Conservation (phyloP, 2,329 filamentous ascomycete species). For the Monosporascus sp. region DNA sequence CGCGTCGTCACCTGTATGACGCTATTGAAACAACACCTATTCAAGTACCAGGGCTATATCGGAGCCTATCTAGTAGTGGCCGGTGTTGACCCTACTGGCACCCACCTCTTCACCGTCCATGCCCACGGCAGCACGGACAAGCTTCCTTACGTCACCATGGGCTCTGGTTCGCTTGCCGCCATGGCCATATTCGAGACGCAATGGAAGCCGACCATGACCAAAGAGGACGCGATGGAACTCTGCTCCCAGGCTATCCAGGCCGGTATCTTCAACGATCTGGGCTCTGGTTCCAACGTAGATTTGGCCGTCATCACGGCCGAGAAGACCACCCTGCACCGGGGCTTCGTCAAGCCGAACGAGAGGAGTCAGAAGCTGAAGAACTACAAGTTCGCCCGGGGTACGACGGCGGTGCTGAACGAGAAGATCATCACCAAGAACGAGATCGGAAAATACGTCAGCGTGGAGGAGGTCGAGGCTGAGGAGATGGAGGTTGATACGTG, state of each 20-base stretch:
- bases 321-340: slow-evolving; percentile 89
- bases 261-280: slow-evolving; percentile 98
- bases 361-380: slow-evolving; percentile 86
- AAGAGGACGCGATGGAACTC: slow-evolving; percentile 65
- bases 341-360: slow-evolving; percentile 90
- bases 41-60: slow-evolving; percentile 96
- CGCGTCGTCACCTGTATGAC: slow-evolving; percentile 99
- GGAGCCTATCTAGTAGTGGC: slow-evolving; percentile 97
- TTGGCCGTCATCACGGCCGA: slow-evolving; percentile 92
- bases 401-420: slow-evolving; percentile 93
- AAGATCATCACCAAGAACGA: slow-evolving; percentile 94
- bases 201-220: slow-evolving; percentile 76
- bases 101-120: slow-evolving; percentile 95
- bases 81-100: slow-evolving; percentile 91
- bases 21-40: slow-evolving; percentile 98
- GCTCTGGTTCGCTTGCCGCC: slow-evolving; percentile 87
- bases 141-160: slow-evolving; percentile 99
- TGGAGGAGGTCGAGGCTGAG: slow-evolving; percentile 75
- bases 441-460: slow-evolving; percentile 87
- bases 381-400: slow-evolving; percentile 85
- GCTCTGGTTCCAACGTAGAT: slow-evolving; percentile 95
- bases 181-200: slow-evolving; percentile 98
- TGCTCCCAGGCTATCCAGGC: slow-evolving; percentile 76
- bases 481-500: slow-evolving; percentile 65
- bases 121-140: slow-evolving; percentile 98